Evolutionary conservation across 257 asterid genomes (phyloP).

Genomic region (Jacaranda mimosifolia): DNA sequence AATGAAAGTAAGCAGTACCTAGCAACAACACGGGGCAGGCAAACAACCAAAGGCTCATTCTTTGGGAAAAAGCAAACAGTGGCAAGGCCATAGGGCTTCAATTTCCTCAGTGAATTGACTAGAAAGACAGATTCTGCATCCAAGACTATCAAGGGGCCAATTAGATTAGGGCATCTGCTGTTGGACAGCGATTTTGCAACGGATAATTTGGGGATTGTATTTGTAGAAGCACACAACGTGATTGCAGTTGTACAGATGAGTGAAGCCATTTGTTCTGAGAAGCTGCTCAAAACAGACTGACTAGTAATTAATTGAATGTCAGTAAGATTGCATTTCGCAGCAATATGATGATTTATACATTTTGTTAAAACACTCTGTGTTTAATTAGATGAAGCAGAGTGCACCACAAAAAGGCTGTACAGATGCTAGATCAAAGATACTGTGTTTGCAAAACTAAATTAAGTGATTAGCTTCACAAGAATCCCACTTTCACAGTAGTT

Average conservation of each 20-base stretch:
- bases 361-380: not conserved
- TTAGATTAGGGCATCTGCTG: constrained; percentile 29
- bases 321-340: constrained; percentile 19
- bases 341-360: not conserved
- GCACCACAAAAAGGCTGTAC: not conserved
- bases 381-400: not conserved
- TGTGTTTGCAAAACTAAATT: constrained; percentile 1
- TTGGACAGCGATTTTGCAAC: constrained; percentile 26
- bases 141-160: constrained; percentile 23
- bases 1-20: constrained; percentile 35
- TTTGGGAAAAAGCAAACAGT: constrained; percentile 36
- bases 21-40: constrained; percentile 41
- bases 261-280: constrained; percentile 44
- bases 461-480: not conserved
- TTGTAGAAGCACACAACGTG: constrained; percentile 34
- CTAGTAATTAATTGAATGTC: constrained; percentile 1
- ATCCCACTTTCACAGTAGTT: not conserved
- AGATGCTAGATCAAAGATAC: constrained; percentile 2
- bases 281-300: constrained; percentile 23
- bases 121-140: constrained; percentile 40
- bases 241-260: constrained; percentile 39
- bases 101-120: constrained; percentile 39
- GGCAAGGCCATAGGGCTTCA: constrained; percentile 44
- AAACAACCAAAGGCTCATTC: constrained; percentile 39
- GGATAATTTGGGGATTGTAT: constrained; percentile 38